Evolutionary conservation across 2,329 filamentous ascomycete species (phyloP).

Genomic region (Alternaria postmessia): DNA sequence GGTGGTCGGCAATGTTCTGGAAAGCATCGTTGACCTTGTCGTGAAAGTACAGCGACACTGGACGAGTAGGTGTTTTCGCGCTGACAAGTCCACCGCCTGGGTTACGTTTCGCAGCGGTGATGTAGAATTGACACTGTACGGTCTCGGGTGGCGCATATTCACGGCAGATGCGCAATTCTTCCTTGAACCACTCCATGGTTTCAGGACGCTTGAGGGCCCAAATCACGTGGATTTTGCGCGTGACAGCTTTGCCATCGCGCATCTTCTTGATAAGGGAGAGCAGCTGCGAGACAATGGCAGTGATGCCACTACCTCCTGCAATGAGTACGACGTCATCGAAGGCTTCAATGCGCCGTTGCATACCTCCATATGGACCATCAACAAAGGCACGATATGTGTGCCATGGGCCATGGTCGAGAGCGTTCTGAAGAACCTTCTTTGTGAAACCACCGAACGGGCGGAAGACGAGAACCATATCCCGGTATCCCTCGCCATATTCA

Average conservation of each 20-base stretch:
- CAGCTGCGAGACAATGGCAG: constrained; percentile 88
- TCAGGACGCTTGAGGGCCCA: constrained; percentile 92
- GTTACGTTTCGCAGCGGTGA: constrained; percentile 76
- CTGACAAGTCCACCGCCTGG: constrained; percentile 59
- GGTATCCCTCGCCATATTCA: constrained; percentile 84
- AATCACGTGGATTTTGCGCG: constrained; percentile 87
- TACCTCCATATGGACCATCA: constrained; percentile 93
- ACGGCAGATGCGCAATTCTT: constrained; percentile 90
- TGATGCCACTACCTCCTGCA: constrained; percentile 93
- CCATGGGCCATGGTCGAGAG: constrained; percentile 84
- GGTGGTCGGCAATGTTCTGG: constrained; percentile 82
- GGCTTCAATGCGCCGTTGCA: constrained; percentile 86
- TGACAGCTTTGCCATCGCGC: constrained; percentile 92
- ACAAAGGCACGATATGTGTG: constrained; percentile 92
- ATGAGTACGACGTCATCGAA: constrained; percentile 95
- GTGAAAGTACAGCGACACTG: constrained; percentile 78
- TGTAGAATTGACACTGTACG: constrained; percentile 93
- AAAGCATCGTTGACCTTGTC: constrained; percentile 89
- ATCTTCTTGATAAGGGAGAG: constrained; percentile 96
- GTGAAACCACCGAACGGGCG: constrained; percentile 93
- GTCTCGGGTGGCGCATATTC: constrained; percentile 88
- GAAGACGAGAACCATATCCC: constrained; percentile 91
- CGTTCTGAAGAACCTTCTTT: constrained; percentile 80
- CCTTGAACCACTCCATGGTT: constrained; percentile 97
- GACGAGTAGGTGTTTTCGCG: constrained; percentile 61